Conservation (phyloP, 2,329 filamentous ascomycete species). For the Nemania sp. region DNA sequence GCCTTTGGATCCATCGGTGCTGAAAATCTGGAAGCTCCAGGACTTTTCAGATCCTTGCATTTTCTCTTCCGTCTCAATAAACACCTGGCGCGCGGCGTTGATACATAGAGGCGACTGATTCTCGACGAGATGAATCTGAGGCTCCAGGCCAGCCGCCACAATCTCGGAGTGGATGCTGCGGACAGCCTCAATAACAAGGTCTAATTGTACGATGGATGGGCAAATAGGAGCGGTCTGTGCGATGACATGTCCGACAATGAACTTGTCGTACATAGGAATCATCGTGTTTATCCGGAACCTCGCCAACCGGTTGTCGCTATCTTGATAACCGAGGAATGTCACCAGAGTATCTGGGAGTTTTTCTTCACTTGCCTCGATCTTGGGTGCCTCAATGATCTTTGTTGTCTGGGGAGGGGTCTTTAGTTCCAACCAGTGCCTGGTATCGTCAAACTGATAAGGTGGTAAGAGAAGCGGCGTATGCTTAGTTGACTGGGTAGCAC, state of each 20-base stretch:
- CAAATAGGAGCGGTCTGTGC: slow-evolving; percentile 54
- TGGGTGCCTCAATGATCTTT: slow-evolving; percentile 10
- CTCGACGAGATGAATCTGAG: slow-evolving; percentile 38
- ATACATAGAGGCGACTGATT: slow-evolving; percentile 38
- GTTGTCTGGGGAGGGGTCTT: slow-evolving; percentile 37
- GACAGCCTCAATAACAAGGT: slow-evolving; percentile 51
- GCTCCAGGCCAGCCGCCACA: slow-evolving; percentile 38
- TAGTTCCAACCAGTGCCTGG: slow-evolving; percentile 55
- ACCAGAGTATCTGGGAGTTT: slow-evolving; percentile 39
- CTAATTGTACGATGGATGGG: slow-evolving; percentile 54
- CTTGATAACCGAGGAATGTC: slow-evolving; percentile 49
- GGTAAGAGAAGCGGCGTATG: slow-evolving; percentile 51
- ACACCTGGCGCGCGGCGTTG: slow-evolving; percentile 28
- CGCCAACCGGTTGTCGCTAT: slow-evolving; percentile 40
- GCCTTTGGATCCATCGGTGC: slow-evolving; percentile 8
- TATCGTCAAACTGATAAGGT: slow-evolving; percentile 58
- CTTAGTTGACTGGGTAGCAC: slow-evolving; percentile 42
- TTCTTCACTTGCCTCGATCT: slow-evolving; percentile 11
- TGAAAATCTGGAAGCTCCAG: slow-evolving; percentile 27
- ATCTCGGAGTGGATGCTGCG: slow-evolving; percentile 49
- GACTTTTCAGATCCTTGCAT: slow-evolving; percentile 11
- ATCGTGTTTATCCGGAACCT: slow-evolving; percentile 58
- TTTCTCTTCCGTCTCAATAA: slow-evolving; percentile 14
- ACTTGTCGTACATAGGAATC: slow-evolving; percentile 50
- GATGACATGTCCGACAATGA: slow-evolving; percentile 56